phyloP scores from a whole-genome alignment of 176 grass and related monocot genomes.

The Carex pumila region DNA sequence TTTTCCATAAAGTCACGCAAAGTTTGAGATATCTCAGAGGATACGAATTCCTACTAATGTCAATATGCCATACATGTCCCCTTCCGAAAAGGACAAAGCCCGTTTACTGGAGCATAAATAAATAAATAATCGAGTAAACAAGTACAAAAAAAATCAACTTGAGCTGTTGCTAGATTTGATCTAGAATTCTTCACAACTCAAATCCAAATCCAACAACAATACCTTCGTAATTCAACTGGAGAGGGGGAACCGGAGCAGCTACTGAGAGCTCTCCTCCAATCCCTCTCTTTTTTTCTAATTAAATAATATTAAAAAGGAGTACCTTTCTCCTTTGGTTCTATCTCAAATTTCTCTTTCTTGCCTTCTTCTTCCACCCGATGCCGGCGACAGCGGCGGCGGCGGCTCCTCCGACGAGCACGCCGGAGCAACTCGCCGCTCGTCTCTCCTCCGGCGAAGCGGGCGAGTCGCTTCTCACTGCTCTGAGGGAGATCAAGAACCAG shows the following conservation, averaged over 20 bases:
- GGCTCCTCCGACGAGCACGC: constrained; percentile 50
- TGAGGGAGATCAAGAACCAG: constrained; percentile 98
- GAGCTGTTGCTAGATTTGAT: neutral
- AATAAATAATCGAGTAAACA: neutral
- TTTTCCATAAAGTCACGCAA: no score
- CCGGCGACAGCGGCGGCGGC: constrained; percentile 61
- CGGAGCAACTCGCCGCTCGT: constrained; percentile 29
- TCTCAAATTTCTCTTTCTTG: neutral
- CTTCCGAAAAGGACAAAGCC: neutral
- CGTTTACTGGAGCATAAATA: neutral
- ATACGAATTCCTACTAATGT: no score
- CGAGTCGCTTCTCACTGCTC: constrained; percentile 45
- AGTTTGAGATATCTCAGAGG: no score
- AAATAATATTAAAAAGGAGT: neutral
- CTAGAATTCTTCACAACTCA: neutral
- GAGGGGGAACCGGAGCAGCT: neutral
- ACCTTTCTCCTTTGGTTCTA: neutral
- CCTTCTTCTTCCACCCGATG: constrained; percentile 24
- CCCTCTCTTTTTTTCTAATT: neutral
- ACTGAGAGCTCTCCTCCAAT: neutral
- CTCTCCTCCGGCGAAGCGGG: constrained; percentile 23
- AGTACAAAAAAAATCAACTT: neutral
- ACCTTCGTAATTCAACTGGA: neutral
- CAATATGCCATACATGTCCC: neutral
- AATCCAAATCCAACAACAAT: neutral